Base-by-base conservation (phyloP, 305 asterid species). In the Striga hermonthica region DNA sequence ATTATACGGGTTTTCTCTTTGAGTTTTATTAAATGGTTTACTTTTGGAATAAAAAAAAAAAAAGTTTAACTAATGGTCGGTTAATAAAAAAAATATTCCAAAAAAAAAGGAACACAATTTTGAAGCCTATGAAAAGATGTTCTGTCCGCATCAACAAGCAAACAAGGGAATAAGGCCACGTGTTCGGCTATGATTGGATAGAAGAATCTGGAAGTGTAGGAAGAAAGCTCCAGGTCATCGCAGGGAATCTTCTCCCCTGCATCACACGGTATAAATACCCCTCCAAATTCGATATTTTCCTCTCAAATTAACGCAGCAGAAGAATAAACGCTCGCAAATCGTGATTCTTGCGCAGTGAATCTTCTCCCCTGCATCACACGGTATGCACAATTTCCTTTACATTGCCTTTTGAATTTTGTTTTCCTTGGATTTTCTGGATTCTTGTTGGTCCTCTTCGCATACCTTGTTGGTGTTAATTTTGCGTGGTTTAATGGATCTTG, bases 191-290 rank as follows among this genome's bases (percentile, higher is more conserved):
- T 9, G 9, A 80, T 54, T 81, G 89, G 90, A 0, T 22, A 1
- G 84, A 53, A 84, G 38, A 8, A 76, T 86, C 86, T 78, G 68
- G 92, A 83, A 28, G 59, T 11, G 15, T 6, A 38, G 41, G 66
- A 52, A 8, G 59, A 59, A 36, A 13, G 3, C 59, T 39, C 37
- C 31, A 13, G 67, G 69, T 57, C 74, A 63, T 40, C 40, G 31
- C 31, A 22, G 31, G 31, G 68, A 67, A 72, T 65, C 65, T 63
- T 36, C 41, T 3, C 49, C 47, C 35, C 14, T 9, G 28, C 47
- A 9, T 10, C 43, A 4, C 56, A 5, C 54, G 7, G 4, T 66
- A 79, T 72, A 79, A 62, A 72, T 22, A 37, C 4, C 65, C 38
- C 34, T 48, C 57, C 72, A 54, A 22, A 22, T 56, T 60, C 65